Percentiles rank a stretch among this genome's conserved stretches.
These are phyloP conservation scores for Chlorella variabilis DNA, from an alignment of 163 green algal genomes.

Conservation along the genomic window DNA sequence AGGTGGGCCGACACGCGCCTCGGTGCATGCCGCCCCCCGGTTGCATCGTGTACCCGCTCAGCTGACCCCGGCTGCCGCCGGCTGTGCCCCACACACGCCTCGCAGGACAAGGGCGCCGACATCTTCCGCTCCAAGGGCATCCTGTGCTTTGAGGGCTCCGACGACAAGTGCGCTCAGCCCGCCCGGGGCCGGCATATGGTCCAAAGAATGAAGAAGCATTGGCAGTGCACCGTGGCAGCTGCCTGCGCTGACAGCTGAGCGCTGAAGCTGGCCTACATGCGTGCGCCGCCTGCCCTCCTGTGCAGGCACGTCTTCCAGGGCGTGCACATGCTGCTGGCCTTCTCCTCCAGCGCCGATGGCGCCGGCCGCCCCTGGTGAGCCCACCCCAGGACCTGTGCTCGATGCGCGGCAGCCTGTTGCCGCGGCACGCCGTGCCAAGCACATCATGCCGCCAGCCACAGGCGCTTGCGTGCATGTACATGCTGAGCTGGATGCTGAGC, in stretches of 20 bases:
- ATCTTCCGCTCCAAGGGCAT: conserved; percentile 78
- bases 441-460: too few relatives aligned
- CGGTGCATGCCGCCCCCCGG: background rate
- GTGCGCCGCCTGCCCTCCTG: too few relatives aligned
- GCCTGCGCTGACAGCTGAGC: background rate
- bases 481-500: too few relatives aligned
- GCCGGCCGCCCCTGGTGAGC: conserved; percentile 64
- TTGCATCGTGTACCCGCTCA: too few relatives aligned
- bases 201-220: background rate
- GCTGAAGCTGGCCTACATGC: too few relatives aligned
- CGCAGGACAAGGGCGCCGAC: conserved; percentile 46
- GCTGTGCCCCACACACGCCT: background rate
- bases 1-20: background rate
- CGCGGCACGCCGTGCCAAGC: too few relatives aligned
- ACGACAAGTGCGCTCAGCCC: conserved; percentile 19
- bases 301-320: conserved; percentile 58
- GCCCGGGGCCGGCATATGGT: too few relatives aligned
- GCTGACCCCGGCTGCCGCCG: background rate
- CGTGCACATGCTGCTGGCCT: conserved; percentile 53
- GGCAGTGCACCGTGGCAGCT: background rate
- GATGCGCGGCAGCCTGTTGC: too few relatives aligned
- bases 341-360: conserved; percentile 20
- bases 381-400: too few relatives aligned
- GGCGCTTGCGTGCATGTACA: too few relatives aligned
- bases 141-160: conserved; percentile 55